phyloP scores from a whole-genome alignment of 768 basidiomycete species.

The Phylloporus arenicola region DNA sequence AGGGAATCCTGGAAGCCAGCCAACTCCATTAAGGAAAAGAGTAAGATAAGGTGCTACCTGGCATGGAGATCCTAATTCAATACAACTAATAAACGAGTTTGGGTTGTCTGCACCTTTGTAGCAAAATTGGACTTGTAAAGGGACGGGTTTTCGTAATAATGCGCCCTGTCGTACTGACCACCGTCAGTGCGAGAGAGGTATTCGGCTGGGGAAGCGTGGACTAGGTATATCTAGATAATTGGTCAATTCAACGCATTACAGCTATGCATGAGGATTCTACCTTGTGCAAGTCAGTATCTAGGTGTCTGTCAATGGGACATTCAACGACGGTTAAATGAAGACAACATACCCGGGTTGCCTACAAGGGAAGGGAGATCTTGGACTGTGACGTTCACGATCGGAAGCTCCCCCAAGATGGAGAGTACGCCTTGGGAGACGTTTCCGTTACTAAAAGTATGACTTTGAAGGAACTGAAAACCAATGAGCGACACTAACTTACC shows the following conservation, averaged over 20 bases:
- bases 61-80: neutral
- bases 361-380: conserved; percentile 56
- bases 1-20: conserved; percentile 77
- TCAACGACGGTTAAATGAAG: neutral
- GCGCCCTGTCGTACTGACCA: conserved; percentile 48
- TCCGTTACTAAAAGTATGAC: conserved; percentile 48
- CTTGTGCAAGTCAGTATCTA: conserved; percentile 56
- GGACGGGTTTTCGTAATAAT: conserved; percentile 72
- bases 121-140: conserved; percentile 64
- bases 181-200: conserved; percentile 64
- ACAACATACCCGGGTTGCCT: conserved; percentile 40
- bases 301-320: neutral
- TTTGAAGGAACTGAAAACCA: neutral
- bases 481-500: conserved; percentile 39
- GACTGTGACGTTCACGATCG: conserved; percentile 51
- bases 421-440: conserved; percentile 78
- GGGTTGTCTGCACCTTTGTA: conserved; percentile 44
- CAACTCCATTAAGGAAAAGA: conserved; percentile 79
- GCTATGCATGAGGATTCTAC: conserved; percentile 24
- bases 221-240: conserved; percentile 59
- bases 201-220: conserved; percentile 62
- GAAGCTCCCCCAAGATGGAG: conserved; percentile 67
- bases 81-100: neutral
- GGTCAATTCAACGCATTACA: neutral
- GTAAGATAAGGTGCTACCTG: conserved; percentile 84